Base-by-base conservation (phyloP, 352 stramenopile species). In the Poterioochromonas sp. region DNA sequence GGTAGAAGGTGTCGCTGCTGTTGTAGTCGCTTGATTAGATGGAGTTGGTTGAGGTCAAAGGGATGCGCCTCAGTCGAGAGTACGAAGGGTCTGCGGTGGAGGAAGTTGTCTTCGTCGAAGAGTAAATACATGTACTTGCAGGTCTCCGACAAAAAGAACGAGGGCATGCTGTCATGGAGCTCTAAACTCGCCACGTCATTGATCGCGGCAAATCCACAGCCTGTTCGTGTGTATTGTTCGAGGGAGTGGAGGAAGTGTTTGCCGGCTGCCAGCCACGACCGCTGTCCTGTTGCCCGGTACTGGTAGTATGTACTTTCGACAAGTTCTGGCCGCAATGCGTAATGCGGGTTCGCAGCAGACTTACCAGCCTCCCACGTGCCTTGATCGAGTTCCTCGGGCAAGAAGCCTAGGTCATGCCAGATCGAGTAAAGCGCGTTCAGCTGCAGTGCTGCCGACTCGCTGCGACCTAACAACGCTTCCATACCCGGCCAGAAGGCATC, bases 81-180 rank as follows among this genome's bases (percentile, higher is more conserved):
- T 34, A 98, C 87, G 85, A 95, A 97, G 44, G 91, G 87, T 32
- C 89, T 84, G 12, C 90, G 79, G 43, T 89, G 86, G 39, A 97
- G 83, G 76, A 95, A 92, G 69, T 97, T 93, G 34, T 91, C 91
- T 54, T 96, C 91, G 70, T 97, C 95, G 85, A 99, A 99, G 35
- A 97, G 91, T 40, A 99, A 81, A 84, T 97, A 99, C 22, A 99
- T 80, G 81, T 99, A 99, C 84, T 99, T 99, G 41, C 96, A 87
- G 1, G 95, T 99, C 86, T 99, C 96, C 0, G 90, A 95, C 0
- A 99, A 85, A 80, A 99, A 98, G 78, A 97, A 99, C 73, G 90
- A 97, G 79, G 96, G 93, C 96, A 99, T 99, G 80, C 95, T 91
- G 79, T 98, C 90, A 40, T 96, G 86, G 11, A 98, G 87, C 0